phyloP scores from a whole-genome alignment of 2,329 filamentous ascomycete genomes.

The Cladorrhinum sp. region DNA sequence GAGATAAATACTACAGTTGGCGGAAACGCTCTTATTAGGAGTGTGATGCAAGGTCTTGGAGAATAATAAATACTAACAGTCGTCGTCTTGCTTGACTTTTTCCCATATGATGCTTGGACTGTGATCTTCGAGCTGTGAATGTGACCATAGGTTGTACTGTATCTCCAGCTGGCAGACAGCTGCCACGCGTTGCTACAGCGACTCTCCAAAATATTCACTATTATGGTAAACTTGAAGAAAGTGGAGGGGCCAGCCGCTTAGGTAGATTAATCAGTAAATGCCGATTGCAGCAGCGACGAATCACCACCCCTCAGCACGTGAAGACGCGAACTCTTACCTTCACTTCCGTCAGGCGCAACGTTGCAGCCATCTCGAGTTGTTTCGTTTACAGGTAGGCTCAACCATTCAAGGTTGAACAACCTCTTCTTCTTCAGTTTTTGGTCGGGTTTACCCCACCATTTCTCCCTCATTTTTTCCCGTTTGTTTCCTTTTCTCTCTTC shows the following conservation, averaged over 20 bases:
- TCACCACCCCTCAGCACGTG: conserved; percentile 9
- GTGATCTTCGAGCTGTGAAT: neutral
- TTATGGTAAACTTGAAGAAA: conserved; percentile 5
- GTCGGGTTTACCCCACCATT: neutral
- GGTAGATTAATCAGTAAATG: neutral
- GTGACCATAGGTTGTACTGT: neutral
- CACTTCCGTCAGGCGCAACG: neutral
- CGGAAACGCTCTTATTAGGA: no score
- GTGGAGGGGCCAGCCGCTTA: neutral
- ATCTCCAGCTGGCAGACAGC: conserved; percentile 2
- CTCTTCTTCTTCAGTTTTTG: neutral
- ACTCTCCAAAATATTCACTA: conserved; percentile 18
- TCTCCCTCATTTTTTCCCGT: neutral
- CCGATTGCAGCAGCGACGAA: conserved; percentile 3
- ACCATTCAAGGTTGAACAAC: neutral
- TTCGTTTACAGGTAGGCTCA: neutral
- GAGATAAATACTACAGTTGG: no score
- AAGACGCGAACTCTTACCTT: neutral
- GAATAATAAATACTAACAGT: conserved; percentile 25
- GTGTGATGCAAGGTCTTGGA: conserved; percentile 22
- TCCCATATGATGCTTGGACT: neutral
- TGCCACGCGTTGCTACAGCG: conserved; percentile 25
- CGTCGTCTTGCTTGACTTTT: neutral
- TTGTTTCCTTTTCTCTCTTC: neutral
- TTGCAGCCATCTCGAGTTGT: neutral